Conservation (phyloP, 2,329 filamentous ascomycete genomes). For the Fusarium drepaniforme region DNA sequence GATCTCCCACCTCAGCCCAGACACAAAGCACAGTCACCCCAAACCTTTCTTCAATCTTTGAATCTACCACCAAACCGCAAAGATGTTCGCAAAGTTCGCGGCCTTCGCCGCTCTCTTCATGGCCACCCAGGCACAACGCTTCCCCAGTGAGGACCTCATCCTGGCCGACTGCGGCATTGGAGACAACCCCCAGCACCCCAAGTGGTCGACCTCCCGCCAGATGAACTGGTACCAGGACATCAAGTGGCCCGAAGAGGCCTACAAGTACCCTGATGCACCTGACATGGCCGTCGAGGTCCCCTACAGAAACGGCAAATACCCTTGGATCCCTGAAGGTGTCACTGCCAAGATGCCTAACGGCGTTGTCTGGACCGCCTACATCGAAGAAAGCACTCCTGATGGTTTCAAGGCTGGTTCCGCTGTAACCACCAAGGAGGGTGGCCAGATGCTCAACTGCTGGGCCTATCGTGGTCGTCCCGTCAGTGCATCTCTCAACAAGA, state of each 20-base stretch:
- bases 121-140: conserved; percentile 39
- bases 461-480: conserved; percentile 56
- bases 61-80: conserved; percentile 16
- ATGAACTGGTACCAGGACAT: conserved; percentile 58
- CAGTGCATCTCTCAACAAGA: conserved; percentile 54
- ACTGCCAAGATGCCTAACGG: conserved; percentile 55
- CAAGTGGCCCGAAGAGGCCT: conserved; percentile 50
- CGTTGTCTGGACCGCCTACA: conserved; percentile 56
- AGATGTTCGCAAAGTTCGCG: conserved; percentile 43
- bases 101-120: conserved; percentile 41
- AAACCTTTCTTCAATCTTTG: not conserved
- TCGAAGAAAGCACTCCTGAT: conserved; percentile 55
- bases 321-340: conserved; percentile 53
- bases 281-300: conserved; percentile 56
- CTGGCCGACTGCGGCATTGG: conserved; percentile 58
- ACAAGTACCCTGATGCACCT: conserved; percentile 51
- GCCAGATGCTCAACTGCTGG: conserved; percentile 55
- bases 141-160: conserved; percentile 52
- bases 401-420: conserved; percentile 55
- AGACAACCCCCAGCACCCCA: conserved; percentile 53
- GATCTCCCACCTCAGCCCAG: conserved; percentile 1
- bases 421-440: conserved; percentile 55
- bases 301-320: conserved; percentile 53
- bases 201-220: conserved; percentile 58
- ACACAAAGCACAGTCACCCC: not conserved